phyloP scores from a whole-genome alignment of 2,329 filamentous ascomycete species.

The Phaeosphaeriaceae sp. region DNA sequence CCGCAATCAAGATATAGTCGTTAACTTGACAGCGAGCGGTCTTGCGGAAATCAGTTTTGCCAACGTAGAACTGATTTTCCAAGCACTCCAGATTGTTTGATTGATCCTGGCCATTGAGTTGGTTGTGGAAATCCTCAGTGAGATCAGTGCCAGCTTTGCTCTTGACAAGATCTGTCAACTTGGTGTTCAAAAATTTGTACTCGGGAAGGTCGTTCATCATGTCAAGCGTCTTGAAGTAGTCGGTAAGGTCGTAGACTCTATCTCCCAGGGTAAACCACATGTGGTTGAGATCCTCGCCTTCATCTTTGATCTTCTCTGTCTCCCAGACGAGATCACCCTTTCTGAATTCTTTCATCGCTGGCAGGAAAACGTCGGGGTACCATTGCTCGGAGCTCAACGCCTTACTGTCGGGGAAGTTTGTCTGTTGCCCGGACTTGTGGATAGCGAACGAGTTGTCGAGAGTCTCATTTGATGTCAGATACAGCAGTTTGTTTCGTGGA shows the following conservation, averaged over 20 bases:
- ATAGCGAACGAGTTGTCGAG: conserved; percentile 62
- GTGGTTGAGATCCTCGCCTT: conserved; percentile 73
- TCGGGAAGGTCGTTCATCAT: conserved; percentile 61
- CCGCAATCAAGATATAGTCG: conserved; percentile 87
- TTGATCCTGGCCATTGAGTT: conserved; percentile 62
- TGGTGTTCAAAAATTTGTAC: conserved; percentile 77
- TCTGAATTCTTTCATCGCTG: conserved; percentile 83
- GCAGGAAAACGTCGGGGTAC: conserved; percentile 79
- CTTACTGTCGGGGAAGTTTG: conserved; percentile 61
- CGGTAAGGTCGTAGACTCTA: conserved; percentile 85
- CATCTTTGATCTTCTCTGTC: conserved; percentile 62
- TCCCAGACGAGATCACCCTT: conserved; percentile 85
- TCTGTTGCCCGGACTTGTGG: conserved; percentile 74
- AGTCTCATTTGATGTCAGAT: conserved; percentile 72
- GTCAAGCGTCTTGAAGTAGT: conserved; percentile 84
- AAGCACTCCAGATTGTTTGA: conserved; percentile 81
- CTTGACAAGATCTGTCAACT: conserved; percentile 73
- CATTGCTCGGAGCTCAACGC: conserved; percentile 72
- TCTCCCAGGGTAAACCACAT: conserved; percentile 82
- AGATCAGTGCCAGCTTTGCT: conserved; percentile 83
- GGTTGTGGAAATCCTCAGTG: conserved; percentile 68
- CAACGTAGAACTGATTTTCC: conserved; percentile 82
- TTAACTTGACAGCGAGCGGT: conserved; percentile 81
- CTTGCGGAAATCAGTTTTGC: conserved; percentile 84
- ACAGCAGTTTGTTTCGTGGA: conserved; percentile 56